A percentile compares a stretch with the other conserved stretches of the same genome.
Conservation (phyloP, 164 flowering plant species). For the Vitis rupestris region DNA sequence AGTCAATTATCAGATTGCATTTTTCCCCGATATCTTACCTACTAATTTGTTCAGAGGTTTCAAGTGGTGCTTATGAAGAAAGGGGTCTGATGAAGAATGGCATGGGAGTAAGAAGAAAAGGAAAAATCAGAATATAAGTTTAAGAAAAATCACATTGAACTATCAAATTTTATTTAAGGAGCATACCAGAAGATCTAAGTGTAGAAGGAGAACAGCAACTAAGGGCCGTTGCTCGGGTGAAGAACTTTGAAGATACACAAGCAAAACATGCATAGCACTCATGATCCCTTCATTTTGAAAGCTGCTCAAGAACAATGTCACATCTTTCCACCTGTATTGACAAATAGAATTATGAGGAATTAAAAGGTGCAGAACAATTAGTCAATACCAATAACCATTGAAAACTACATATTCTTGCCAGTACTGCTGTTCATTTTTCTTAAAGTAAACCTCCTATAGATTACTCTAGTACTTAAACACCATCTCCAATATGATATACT, state of each 20-base stretch:
- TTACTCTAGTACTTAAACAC: too few species aligned
- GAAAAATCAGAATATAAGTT: not conserved
- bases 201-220: constrained; percentile 57
- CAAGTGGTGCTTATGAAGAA: not conserved
- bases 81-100: too few species aligned
- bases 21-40: not conserved
- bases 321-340: constrained; percentile 48
- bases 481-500: too few species aligned
- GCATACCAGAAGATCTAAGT: constrained; percentile 62
- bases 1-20: not conserved
- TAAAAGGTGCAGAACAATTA: not conserved
- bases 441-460: too few species aligned
- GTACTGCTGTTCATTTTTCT: not conserved
- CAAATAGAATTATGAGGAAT: not conserved
- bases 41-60: not conserved
- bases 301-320: constrained; percentile 37
- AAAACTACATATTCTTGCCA: not conserved
- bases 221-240: constrained; percentile 45
- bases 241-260: constrained; percentile 48
- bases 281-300: constrained; percentile 43
- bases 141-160: not conserved
- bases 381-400: not conserved
- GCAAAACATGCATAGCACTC: constrained; percentile 53
- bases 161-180: not conserved
- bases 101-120: not conserved